Evolutionary conservation across 192 early-diverging fungal species (phyloP), one percentile per base, ranked within the genome.

Genomic region (Rhizophagus sp.): DNA sequence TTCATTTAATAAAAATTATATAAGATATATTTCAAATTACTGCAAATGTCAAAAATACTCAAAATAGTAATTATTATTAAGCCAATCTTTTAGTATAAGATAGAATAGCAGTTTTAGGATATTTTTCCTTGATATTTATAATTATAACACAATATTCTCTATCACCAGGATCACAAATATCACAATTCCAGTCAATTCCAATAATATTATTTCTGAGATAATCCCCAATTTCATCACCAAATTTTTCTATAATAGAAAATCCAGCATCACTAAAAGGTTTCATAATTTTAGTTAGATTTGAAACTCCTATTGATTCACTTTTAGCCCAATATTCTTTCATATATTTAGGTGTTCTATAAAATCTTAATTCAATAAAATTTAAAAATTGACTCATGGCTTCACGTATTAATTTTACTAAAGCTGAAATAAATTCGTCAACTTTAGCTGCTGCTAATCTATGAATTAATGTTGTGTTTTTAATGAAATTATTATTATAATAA

Each of bases 351-450:
- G 11, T 13, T 36, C 11, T 27, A 68, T 33, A 68, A 36, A 33
- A 68, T 17, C 27, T 68, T 33, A 68, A 68, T 19, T 27, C 66
- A 7, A 68, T 27, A 19, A 3, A 3, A 36, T 12, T 68, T 17
- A 27, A 36, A 68, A 68, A 68, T 27, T 68, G 25, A 33, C 27
- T 19, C 34, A 68, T 27, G 4, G 66, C 34, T 33, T 68, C 66
- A 15, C 5, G 25, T 33, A 36, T 36, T 68, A 36, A 33, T 25
- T 27, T 15, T 15, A 22, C 25, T 25, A 68, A 68, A 25, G 66
- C 66, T 11, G 66, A 68, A 27, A 68, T 68, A 68, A 68, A 68
- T 68, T 68, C 27, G 19, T 68, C 66, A 27, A 68, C 66, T 68
- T 27, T 30, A 4, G 4, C 34, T 30, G 66, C 25, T 1, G 27